Evolutionary conservation across 176 grass and related monocot species (phyloP).

Genomic region (Eleusine indica): DNA sequence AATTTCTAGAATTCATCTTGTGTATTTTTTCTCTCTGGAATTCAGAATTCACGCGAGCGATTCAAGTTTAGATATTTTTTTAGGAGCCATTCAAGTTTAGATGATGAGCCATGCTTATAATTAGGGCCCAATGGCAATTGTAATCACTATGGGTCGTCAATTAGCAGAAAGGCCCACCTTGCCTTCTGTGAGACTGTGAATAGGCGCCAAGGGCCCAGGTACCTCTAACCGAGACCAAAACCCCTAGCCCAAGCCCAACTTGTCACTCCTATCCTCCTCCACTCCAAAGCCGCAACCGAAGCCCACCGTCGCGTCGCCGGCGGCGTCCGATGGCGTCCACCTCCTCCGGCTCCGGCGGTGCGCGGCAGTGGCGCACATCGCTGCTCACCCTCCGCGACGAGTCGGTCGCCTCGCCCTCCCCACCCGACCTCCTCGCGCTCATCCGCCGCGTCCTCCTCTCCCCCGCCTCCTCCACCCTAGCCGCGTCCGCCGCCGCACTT

Average conservation of each 20-base stretch:
- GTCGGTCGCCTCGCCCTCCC: slow-evolving; percentile 61
- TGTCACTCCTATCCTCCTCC: not conserved
- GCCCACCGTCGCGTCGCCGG: slow-evolving; percentile 19
- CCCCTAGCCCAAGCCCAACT: not conserved
- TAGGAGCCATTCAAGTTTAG: too few species aligned
- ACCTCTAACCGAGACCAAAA: not conserved
- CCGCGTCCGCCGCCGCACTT: slow-evolving; percentile 58
- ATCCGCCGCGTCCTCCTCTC: slow-evolving; percentile 68
- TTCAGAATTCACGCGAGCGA: too few species aligned
- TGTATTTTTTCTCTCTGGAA: too few species aligned
- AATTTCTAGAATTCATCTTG: too few species aligned
- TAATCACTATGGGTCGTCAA: not conserved
- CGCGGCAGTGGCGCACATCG: slow-evolving; percentile 71
- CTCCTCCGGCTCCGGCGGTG: slow-evolving; percentile 40
- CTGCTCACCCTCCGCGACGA: slow-evolving; percentile 92
- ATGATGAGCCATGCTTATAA: not conserved
- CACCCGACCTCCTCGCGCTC: slow-evolving; percentile 63
- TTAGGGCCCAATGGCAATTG: not conserved
- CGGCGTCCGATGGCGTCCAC: slow-evolving; percentile 36
- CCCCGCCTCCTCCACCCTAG: slow-evolving; percentile 49
- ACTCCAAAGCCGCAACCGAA: not conserved
- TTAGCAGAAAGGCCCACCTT: not conserved
- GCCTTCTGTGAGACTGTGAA: too few species aligned
- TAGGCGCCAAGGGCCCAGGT: not conserved
- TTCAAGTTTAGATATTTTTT: too few species aligned